phyloP scores from a whole-genome alignment of 2,329 filamentous ascomycete species.

The Alternaria sp. region DNA sequence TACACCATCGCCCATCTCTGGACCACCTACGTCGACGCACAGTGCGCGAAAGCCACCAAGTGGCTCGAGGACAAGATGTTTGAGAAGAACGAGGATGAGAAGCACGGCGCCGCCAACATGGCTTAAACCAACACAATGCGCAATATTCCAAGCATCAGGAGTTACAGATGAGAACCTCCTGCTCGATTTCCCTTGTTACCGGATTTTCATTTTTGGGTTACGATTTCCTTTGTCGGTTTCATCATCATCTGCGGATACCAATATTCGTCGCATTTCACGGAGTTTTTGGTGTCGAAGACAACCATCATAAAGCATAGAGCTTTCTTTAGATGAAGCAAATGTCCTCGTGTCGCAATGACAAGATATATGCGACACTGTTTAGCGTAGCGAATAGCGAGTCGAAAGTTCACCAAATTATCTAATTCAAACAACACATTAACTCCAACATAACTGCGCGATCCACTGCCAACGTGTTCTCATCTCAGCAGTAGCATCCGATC shows the following conservation, averaged over 20 bases:
- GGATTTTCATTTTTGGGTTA: background rate
- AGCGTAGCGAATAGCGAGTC: background rate
- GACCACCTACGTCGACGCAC: constrained; percentile 60
- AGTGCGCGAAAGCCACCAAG: constrained; percentile 57
- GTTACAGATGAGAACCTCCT: constrained; percentile 15
- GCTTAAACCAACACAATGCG: constrained; percentile 19
- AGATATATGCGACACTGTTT: constrained; percentile 1
- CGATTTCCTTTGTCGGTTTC: constrained; percentile 8
- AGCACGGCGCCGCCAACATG: constrained; percentile 34
- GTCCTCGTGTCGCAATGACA: background rate
- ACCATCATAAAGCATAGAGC: background rate
- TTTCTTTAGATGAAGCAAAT: constrained; percentile 1
- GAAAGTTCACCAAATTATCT: constrained; percentile 1
- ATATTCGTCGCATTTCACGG: constrained; percentile 4
- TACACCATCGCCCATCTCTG: constrained; percentile 58
- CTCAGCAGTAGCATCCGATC: background rate
- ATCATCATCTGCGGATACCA: constrained; percentile 10
- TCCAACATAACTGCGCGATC: background rate
- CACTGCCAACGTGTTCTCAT: background rate
- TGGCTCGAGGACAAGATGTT: constrained; percentile 58
- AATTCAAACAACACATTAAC: constrained; percentile 3
- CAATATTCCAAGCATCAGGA: background rate
- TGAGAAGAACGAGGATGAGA: constrained; percentile 51
- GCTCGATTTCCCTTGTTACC: background rate
- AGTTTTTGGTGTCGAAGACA: constrained; percentile 2